phyloP scores from a whole-genome alignment of 768 basidiomycete species.

The Tricholoma flavovirens region DNA sequence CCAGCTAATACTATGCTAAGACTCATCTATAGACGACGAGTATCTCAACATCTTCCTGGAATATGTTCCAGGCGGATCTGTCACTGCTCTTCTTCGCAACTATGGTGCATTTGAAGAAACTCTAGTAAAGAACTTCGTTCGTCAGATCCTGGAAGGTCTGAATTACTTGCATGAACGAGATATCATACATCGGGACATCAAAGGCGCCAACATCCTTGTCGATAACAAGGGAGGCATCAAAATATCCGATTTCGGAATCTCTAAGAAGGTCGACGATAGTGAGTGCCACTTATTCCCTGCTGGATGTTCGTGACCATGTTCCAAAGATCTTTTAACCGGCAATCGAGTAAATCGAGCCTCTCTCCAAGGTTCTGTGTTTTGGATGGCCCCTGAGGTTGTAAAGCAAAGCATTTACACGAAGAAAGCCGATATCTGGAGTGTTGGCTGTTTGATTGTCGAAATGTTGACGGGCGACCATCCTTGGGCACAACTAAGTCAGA shows the following conservation, averaged over 20 bases:
- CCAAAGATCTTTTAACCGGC: constrained; percentile 41
- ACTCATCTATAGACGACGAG: constrained; percentile 89
- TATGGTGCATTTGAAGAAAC: constrained; percentile 95
- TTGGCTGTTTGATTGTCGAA: constrained; percentile 91
- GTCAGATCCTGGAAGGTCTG: constrained; percentile 85
- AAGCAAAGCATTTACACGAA: constrained; percentile 89
- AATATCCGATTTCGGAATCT: constrained; percentile 95
- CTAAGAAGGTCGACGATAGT: constrained; percentile 97
- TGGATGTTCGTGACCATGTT: background rate
- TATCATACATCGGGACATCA: constrained; percentile 98
- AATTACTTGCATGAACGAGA: constrained; percentile 89
- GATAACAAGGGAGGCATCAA: constrained; percentile 98
- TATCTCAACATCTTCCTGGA: constrained; percentile 95
- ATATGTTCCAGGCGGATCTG: constrained; percentile 94
- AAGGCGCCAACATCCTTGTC: constrained; percentile 96
- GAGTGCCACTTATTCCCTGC: constrained; percentile 30
- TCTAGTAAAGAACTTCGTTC: constrained; percentile 86
- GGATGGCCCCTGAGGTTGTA: constrained; percentile 99
- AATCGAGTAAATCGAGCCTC: constrained; percentile 85
- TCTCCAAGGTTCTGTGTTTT: constrained; percentile 95
- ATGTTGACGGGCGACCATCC: constrained; percentile 97
- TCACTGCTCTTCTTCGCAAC: constrained; percentile 79
- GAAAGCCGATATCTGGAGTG: constrained; percentile 96
- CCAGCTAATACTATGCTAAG: constrained; percentile 34
- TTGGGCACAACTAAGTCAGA: constrained; percentile 93